These are phyloP conservation scores for Fraxinus anomala DNA, from an alignment of 257 asterid species.

Conservation along the genomic window DNA sequence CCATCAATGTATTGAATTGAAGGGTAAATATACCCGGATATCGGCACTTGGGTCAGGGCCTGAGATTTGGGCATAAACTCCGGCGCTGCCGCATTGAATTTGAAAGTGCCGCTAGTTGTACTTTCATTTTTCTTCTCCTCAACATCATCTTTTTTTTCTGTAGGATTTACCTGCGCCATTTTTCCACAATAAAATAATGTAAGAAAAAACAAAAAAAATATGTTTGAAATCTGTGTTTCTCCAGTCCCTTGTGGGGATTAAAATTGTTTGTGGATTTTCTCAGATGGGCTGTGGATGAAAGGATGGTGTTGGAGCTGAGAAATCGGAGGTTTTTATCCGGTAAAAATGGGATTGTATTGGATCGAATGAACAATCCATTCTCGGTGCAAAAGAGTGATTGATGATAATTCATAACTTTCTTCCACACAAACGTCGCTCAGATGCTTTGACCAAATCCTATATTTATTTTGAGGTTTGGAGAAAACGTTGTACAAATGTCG, in stretches of 20 bases:
- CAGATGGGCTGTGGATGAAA: not conserved
- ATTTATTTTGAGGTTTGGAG: not conserved
- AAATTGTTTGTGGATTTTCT: not conserved
- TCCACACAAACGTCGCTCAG: conserved; percentile 24
- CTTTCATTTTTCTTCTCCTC: conserved; percentile 10
- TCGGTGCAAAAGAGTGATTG: conserved; percentile 1
- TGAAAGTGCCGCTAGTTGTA: conserved; percentile 42
- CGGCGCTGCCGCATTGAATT: conserved; percentile 83
- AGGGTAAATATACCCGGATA: conserved; percentile 70
- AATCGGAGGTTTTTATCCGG: conserved; percentile 50
- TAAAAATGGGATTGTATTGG: not conserved
- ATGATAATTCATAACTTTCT: conserved; percentile 12
- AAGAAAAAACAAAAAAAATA: not conserved
- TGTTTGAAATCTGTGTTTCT: not conserved
- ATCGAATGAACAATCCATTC: conserved; percentile 11
- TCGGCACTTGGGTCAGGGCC: conserved; percentile 41
- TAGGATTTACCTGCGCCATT: conserved; percentile 53
- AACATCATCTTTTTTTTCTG: not conserved
- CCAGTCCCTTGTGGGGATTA: conserved; percentile 5
- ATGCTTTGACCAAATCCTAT: conserved; percentile 16
- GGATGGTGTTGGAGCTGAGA: conserved; percentile 15
- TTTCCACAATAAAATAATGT: not conserved
- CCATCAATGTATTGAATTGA: conserved; percentile 61
- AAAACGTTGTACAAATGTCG: not conserved
- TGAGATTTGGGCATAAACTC: conserved; percentile 72